Percentiles rank a stretch among this genome's conserved stretches.
Evolutionary conservation across 2,329 filamentous ascomycete genomes (phyloP).

Genomic region (Juglanconis juglandina): DNA sequence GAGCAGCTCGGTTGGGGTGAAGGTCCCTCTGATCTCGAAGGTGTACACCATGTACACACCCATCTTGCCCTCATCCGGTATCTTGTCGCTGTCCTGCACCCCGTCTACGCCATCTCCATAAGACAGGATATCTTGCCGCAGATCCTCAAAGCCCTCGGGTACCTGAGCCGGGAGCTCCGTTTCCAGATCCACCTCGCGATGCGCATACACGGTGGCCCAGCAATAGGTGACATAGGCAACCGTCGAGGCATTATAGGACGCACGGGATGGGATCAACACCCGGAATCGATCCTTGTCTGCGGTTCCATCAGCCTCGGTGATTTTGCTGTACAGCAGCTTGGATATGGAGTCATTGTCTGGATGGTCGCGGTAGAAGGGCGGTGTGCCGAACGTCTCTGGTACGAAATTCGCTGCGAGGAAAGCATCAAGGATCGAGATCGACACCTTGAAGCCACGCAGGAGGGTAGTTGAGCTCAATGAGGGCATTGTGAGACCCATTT

Average conservation of each 20-base stretch:
- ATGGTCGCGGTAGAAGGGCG: conserved; percentile 6
- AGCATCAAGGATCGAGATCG: neutral
- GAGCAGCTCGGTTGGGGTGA: neutral
- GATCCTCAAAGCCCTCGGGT: neutral
- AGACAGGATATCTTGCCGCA: conserved; percentile 2
- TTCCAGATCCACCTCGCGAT: conserved; percentile 3
- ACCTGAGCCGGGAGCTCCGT: neutral
- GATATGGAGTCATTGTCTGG: conserved; percentile 6
- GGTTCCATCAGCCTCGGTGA: neutral
- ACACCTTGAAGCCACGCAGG: conserved; percentile 5
- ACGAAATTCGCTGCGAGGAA: conserved; percentile 1
- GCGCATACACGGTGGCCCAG: conserved; percentile 6
- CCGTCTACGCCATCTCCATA: neutral
- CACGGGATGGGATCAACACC: neutral
- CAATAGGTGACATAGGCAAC: conserved; percentile 4
- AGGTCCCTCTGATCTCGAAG: neutral
- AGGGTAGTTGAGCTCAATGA: neutral
- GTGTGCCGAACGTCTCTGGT: conserved; percentile 4
- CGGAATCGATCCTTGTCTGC: conserved; percentile 2
- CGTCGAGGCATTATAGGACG: neutral
- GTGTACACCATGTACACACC: neutral
- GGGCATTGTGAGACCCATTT: neutral
- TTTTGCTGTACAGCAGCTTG: neutral
- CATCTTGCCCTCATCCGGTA: neutral
- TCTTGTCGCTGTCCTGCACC: neutral